A percentile compares a stretch with the other conserved stretches of the same genome.
These are phyloP conservation scores for Globisporangium nunn DNA, from an alignment of 352 stramenopile species.

Conservation along the genomic window DNA sequence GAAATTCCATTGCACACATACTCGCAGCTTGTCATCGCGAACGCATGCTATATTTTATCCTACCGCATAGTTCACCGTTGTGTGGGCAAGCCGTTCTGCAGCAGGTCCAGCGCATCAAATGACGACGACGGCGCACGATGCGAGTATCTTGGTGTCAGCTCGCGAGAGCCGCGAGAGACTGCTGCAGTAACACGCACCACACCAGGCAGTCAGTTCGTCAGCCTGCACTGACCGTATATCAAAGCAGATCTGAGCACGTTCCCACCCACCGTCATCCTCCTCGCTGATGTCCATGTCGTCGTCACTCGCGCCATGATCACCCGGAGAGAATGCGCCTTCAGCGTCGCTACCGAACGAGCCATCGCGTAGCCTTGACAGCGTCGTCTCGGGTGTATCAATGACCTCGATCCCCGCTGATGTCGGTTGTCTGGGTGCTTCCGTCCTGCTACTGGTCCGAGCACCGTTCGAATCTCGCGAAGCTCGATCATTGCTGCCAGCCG, in stretches of 20 bases:
- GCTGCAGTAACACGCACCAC: no score
- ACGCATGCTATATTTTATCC: not conserved
- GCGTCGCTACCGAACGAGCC: slow-evolving; percentile 5
- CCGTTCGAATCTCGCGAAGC: no score
- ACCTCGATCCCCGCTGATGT: slow-evolving; percentile 1
- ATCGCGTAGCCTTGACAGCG: slow-evolving; percentile 3
- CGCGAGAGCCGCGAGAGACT: not conserved
- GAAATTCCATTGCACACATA: not conserved
- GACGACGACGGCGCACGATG: not conserved
- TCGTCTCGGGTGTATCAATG: slow-evolving; percentile 5
- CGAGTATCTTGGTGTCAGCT: not conserved
- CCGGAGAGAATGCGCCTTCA: slow-evolving; percentile 7
- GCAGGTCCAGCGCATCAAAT: slow-evolving; percentile 2
- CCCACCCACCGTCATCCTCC: slow-evolving; percentile 4
- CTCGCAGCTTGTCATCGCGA: not conserved
- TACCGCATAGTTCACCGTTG: slow-evolving; percentile 1
- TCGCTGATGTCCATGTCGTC: slow-evolving; percentile 18
- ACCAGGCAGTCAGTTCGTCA: no score
- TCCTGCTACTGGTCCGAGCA: no score
- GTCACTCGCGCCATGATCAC: slow-evolving; percentile 8
- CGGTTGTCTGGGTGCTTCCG: not conserved
- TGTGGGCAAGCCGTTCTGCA: slow-evolving; percentile 4
- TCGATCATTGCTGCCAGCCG: not conserved
- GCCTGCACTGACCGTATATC: no score
- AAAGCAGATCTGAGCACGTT: not conserved